Evolutionary conservation across 805 yeast species (phyloP), one percentile per base, ranked within the genome.

Genomic region (Ascoidea rubescens): DNA sequence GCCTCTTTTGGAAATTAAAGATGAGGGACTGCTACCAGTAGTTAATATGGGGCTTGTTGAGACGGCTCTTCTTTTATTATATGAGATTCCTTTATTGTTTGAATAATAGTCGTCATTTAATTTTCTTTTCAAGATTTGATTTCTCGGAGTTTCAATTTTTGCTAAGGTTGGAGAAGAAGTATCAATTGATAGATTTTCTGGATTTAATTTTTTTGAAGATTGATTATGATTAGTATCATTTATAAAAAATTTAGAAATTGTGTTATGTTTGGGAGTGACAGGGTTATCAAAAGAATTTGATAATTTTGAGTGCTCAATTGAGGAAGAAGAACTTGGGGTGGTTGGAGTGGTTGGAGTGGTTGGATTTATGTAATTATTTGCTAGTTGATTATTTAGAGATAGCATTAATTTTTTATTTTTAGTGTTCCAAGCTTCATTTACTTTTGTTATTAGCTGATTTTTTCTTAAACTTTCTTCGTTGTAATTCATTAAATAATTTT

Each of bases 391-490:
- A 33, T 33, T 33, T 7, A 33, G 6, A 7, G 42, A 7, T 33
- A 33, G 10, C 42, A 33, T 33, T 33, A 33, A 33, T 33, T 33
- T 33, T 37, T 30, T 50, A 46, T 61, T 58, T 48, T 58, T 59
- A 43, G 63, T 59, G 48, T 60, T 69, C 72, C 72, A 69, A 1
- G 64, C 55, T 51, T 65, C 64, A 53, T 69, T 69, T 5, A 69
- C 69, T 51, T 58, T 62, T 50, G 62, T 64, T 30, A 69, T 65
- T 17, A 68, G 56, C 45, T 67, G 71, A 51, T 61, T 65, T 52
- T 62, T 60, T 48, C 63, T 64, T 48, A 64, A 51, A 45, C 56
- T 57, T 48, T 63, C 66, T 5, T 61, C 55, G 33, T 48, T 46
- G 14, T 48, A 46, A 4, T 28, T n/a, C 3, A 16, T 53, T 52